Percentiles rank a stretch among this genome's conserved stretches.
These are phyloP conservation scores for Coelastrella sp. DNA, from an alignment of 139 green algal genomes.

Conservation along the genomic window DNA sequence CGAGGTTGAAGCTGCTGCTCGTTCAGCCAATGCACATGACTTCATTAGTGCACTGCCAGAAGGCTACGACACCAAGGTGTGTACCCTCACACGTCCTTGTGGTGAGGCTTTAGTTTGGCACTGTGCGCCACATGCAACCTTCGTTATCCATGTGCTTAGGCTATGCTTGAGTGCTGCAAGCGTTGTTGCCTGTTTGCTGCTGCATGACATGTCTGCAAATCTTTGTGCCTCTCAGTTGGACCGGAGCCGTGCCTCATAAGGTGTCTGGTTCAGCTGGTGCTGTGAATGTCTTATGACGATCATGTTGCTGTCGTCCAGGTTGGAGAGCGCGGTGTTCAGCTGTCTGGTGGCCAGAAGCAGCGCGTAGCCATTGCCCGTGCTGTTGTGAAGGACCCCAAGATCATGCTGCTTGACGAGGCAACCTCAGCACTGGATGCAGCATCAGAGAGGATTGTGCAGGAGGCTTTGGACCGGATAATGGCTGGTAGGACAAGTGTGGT, in stretches of 20 bases:
- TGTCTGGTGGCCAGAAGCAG: slow-evolving; percentile 81
- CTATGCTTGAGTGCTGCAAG: too few relatives aligned
- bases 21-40: slow-evolving; percentile 63
- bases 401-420: slow-evolving; percentile 71
- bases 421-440: slow-evolving; percentile 80
- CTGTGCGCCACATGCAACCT: too few relatives aligned
- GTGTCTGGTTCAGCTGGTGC: neutral
- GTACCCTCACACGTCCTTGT: neutral
- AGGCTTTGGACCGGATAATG: slow-evolving; percentile 77
- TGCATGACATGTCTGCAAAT: too few relatives aligned
- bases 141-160: too few relatives aligned
- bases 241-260: too few relatives aligned
- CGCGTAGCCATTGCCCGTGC: slow-evolving; percentile 86
- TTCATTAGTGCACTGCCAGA: slow-evolving; percentile 79
- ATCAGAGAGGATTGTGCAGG: slow-evolving; percentile 72
- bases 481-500: slow-evolving; percentile 88
- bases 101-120: too few relatives aligned
- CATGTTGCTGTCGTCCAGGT: slow-evolving; percentile 10
- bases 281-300: neutral
- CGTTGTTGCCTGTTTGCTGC: too few relatives aligned
- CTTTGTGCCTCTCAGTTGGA: too few relatives aligned
- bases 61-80: slow-evolving; percentile 61
- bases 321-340: slow-evolving; percentile 63
- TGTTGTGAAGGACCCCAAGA: slow-evolving; percentile 79
- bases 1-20: slow-evolving; percentile 57